Percentiles rank a stretch among this genome's conserved stretches.
Evolutionary conservation across 2,329 filamentous ascomycete species (phyloP).

Genomic region (Arthrocladium fulminans): DNA sequence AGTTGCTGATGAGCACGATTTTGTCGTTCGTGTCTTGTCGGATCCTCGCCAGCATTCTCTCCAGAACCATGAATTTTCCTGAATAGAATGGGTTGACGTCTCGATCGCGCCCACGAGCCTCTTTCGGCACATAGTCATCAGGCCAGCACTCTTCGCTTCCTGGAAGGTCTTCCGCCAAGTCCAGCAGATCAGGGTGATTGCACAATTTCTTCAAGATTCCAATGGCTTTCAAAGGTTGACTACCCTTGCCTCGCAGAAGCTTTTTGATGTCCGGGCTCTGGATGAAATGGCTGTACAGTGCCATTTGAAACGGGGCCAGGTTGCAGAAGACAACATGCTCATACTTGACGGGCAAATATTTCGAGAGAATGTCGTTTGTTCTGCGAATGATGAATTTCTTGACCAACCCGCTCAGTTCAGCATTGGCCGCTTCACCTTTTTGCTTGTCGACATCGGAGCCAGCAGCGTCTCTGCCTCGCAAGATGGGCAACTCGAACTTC

Average conservation of each 20-base stretch:
- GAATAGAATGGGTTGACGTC: constrained; percentile 95
- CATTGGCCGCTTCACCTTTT: constrained; percentile 73
- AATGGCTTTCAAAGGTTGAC: constrained; percentile 92
- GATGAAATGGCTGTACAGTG: constrained; percentile 95
- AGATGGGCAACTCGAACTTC: constrained; percentile 83
- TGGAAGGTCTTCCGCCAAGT: constrained; percentile 72
- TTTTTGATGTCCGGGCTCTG: constrained; percentile 90
- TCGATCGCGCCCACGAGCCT: constrained; percentile 76
- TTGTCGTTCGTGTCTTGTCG: constrained; percentile 96
- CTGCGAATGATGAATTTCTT: constrained; percentile 98
- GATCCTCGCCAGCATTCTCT: constrained; percentile 93
- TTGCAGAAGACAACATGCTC: constrained; percentile 99
- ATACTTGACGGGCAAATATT: constrained; percentile 96
- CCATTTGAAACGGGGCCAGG: constrained; percentile 81
- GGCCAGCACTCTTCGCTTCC: constrained; percentile 76
- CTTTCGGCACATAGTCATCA: constrained; percentile 79
- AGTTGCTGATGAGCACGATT: constrained; percentile 97
- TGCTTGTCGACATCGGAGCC: constrained; percentile 74
- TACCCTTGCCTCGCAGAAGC: constrained; percentile 83
- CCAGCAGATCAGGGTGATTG: constrained; percentile 91
- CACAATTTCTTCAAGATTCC: constrained; percentile 96
- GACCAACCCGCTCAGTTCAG: constrained; percentile 72
- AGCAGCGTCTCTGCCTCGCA: constrained; percentile 81
- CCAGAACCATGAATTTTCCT: constrained; percentile 96
- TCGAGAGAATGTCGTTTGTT: constrained; percentile 95